These are phyloP conservation scores for Penicillium sp. DNA, from an alignment of 2,329 filamentous ascomycete species.

Conservation along the genomic window DNA sequence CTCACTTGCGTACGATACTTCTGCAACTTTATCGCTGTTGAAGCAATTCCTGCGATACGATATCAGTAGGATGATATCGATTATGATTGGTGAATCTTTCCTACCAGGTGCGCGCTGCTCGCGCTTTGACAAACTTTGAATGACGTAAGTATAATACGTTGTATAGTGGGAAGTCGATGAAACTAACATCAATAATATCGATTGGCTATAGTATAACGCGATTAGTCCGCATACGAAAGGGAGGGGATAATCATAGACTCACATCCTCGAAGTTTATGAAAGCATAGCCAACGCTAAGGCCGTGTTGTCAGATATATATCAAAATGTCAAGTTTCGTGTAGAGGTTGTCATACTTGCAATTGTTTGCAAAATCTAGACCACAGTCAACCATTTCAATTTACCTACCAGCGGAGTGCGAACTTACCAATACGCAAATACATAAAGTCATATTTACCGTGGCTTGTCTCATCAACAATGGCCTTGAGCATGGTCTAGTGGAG, in stretches of 20 bases:
- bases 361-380: slow-evolving; percentile 71
- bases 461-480: slow-evolving; percentile 76
- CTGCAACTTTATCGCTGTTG: slow-evolving; percentile 81
- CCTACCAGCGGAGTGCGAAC: slow-evolving; percentile 16
- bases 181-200: slow-evolving; percentile 71
- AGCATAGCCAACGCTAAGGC: slow-evolving; percentile 82
- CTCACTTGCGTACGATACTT: slow-evolving; percentile 94
- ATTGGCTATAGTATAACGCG: slow-evolving; percentile 57
- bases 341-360: slow-evolving; percentile 71
- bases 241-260: slow-evolving; percentile 41
- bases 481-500: slow-evolving; percentile 69
- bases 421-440: slow-evolving; percentile 85
- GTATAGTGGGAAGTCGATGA: slow-evolving; percentile 16
- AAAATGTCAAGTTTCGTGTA: not conserved
- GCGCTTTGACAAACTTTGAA: slow-evolving; percentile 71
- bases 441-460: slow-evolving; percentile 87
- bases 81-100: not conserved
- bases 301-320: slow-evolving; percentile 12
- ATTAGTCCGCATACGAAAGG: slow-evolving; percentile 42
- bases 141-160: slow-evolving; percentile 30
- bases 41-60: slow-evolving; percentile 69
- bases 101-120: slow-evolving; percentile 73
- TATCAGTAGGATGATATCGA: slow-evolving; percentile 17
- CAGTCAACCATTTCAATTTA: not conserved
- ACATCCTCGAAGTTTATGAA: slow-evolving; percentile 94